Conservation (phyloP, 2,329 filamentous ascomycete species). For the Mycosphaerella sp. region DNA sequence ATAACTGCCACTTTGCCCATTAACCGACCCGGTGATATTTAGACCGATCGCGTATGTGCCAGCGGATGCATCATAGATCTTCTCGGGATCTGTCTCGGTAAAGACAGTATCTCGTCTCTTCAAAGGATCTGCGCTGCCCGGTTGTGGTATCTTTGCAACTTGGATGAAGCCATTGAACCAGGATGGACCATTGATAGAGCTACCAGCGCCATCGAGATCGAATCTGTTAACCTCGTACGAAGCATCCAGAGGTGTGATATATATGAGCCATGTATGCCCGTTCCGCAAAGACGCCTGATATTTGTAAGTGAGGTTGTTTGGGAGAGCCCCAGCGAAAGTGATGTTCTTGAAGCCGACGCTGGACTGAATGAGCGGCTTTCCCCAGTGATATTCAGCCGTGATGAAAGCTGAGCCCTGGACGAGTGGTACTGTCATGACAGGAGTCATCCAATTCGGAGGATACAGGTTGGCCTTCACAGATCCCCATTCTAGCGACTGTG, state of each 20-base stretch:
- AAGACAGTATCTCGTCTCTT: slow-evolving; percentile 46
- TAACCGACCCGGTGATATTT: slow-evolving; percentile 56
- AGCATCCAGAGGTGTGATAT: slow-evolving; percentile 54
- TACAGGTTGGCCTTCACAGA: slow-evolving; percentile 63
- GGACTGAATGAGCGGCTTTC: slow-evolving; percentile 66
- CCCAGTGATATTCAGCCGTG: slow-evolving; percentile 63
- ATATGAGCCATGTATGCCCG: slow-evolving; percentile 67
- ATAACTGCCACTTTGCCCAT: slow-evolving; percentile 61
- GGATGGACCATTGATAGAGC: slow-evolving; percentile 56
- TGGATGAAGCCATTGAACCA: slow-evolving; percentile 76
- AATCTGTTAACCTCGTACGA: slow-evolving; percentile 55
- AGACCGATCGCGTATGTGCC: slow-evolving; percentile 67
- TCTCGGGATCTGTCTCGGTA: slow-evolving; percentile 47
- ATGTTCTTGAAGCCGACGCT: slow-evolving; percentile 68
- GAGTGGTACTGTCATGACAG: slow-evolving; percentile 68
- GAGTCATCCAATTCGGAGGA: slow-evolving; percentile 40
- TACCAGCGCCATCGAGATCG: slow-evolving; percentile 49
- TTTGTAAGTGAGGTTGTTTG: slow-evolving; percentile 63
- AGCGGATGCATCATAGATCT: slow-evolving; percentile 65
- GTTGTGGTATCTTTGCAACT: slow-evolving; percentile 64
- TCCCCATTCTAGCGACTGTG: slow-evolving; percentile 49
- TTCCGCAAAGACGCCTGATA: slow-evolving; percentile 69
- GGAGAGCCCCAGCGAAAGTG: slow-evolving; percentile 42
- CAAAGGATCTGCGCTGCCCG: slow-evolving; percentile 2
- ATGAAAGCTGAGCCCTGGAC: slow-evolving; percentile 87